These are phyloP conservation scores for Pseudogymnoascus pannorum DNA, from an alignment of 2,329 filamentous ascomycete species.

Conservation along the genomic window DNA sequence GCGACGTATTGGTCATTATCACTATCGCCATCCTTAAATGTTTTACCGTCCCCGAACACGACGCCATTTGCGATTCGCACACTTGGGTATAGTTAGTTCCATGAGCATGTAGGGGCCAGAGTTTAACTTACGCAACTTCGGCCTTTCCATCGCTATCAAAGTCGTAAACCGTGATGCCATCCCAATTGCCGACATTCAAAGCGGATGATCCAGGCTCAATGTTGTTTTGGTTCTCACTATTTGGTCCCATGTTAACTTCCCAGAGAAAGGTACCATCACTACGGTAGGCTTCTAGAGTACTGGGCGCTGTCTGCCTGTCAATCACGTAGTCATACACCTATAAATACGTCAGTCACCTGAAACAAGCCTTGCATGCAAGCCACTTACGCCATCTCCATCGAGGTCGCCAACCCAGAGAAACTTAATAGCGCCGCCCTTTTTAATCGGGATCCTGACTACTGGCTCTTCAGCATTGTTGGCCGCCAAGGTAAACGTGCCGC, in stretches of 20 bases:
- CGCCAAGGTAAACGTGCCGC: not conserved
- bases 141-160: constrained; percentile 1
- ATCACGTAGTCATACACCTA: not conserved
- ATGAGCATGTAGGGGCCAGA: not conserved
- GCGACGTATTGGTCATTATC: not conserved
- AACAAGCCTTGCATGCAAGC: not conserved
- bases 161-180: not conserved
- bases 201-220: not conserved
- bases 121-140: not conserved
- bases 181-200: not conserved
- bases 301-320: not conserved
- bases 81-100: not conserved
- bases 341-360: not conserved
- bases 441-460: not conserved
- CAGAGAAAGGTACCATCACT: not conserved
- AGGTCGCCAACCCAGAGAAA: not conserved
- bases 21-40: not conserved
- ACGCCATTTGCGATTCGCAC: not conserved
- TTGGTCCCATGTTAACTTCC: not conserved
- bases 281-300: not conserved
- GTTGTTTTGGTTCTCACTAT: not conserved
- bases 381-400: not conserved
- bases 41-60: not conserved
- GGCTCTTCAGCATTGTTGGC: not conserved
- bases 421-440: not conserved